phyloP scores from a whole-genome alignment of 352 stramenopile genomes.

The Blastocystis sp. region DNA sequence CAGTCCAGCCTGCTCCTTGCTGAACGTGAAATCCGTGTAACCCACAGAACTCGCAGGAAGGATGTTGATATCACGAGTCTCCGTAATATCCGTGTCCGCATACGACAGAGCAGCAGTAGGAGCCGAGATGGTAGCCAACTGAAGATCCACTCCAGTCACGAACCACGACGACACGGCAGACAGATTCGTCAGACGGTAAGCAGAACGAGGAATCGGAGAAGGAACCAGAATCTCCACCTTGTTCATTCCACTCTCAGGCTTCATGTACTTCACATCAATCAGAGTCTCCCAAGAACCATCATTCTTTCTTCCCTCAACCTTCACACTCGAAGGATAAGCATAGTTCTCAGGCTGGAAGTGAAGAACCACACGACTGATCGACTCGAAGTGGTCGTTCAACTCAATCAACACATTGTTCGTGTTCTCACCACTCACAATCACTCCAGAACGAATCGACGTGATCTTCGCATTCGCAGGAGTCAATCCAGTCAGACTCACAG shows the following conservation, averaged over 20 bases:
- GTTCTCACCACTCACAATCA: neutral
- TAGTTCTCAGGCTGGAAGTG: neutral
- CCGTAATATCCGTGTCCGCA: neutral
- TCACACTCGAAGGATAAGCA: neutral
- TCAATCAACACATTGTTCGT: neutral
- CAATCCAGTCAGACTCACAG: neutral
- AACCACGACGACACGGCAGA: neutral
- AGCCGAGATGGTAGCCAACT: neutral
- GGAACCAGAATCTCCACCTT: neutral
- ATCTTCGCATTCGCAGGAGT: neutral
- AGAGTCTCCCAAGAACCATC: neutral
- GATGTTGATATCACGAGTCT: neutral
- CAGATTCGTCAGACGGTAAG: neutral
- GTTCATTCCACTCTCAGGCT: neutral
- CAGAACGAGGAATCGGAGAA: neutral
- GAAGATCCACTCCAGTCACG: neutral
- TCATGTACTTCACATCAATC: neutral
- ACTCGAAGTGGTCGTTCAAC: neutral
- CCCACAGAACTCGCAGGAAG: neutral
- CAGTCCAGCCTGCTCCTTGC: neutral
- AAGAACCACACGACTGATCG: neutral
- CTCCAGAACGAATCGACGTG: neutral
- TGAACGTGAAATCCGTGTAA: neutral
- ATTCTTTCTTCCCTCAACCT: neutral
- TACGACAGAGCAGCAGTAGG: neutral